Evolutionary conservation across 441 rosid species (phyloP).

Genomic region (Rhodomyrtus psidioides): DNA sequence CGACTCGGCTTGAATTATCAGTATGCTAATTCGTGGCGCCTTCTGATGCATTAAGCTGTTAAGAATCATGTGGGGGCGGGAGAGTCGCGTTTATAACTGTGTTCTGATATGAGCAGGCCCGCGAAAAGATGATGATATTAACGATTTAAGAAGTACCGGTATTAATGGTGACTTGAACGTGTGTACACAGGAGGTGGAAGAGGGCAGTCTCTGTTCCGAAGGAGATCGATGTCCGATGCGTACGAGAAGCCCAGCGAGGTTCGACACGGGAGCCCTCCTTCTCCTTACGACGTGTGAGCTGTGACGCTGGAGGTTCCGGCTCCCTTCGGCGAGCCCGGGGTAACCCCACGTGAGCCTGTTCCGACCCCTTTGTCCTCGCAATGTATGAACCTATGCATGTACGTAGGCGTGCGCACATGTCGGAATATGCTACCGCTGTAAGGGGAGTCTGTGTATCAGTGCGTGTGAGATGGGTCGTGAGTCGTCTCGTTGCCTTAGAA

Average conservation of each 20-base stretch:
- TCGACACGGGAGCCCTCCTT: neutral
- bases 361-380: neutral
- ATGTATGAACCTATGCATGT: neutral
- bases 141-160: neutral
- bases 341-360: neutral
- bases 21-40: neutral
- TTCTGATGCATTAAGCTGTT: neutral
- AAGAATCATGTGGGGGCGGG: neutral
- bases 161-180: neutral
- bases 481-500: neutral
- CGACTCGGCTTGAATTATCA: neutral
- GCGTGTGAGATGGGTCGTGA: neutral
- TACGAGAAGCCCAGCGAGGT: neutral
- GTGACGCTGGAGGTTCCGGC: neutral
- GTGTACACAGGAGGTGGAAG: neutral
- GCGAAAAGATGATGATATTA: neutral
- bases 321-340: neutral
- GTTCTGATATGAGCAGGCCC: neutral
- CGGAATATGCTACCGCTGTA: neutral
- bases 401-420: neutral
- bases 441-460: neutral
- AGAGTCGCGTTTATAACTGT: neutral
- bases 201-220: neutral
- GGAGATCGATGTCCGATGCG: constrained; percentile 1
- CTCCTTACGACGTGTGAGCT: neutral